A percentile compares a stretch with the other conserved stretches of the same genome.
Conservation (phyloP, 371 early-diverging fungal species). For the Mucor saturninus region DNA sequence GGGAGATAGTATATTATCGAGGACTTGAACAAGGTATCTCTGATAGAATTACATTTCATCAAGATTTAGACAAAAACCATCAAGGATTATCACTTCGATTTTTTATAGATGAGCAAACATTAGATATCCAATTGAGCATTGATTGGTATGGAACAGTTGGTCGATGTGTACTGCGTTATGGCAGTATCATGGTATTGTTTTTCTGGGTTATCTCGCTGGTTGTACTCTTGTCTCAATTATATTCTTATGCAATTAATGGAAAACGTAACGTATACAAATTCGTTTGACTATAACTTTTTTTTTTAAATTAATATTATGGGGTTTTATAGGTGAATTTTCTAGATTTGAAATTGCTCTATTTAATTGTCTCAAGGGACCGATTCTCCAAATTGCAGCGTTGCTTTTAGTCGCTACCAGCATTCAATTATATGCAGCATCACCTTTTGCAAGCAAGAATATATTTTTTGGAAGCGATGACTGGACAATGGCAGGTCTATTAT, state of each 20-base stretch:
- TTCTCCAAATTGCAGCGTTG: slow-evolving; percentile 18
- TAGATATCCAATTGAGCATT: slow-evolving; percentile 49
- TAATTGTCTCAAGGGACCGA: slow-evolving; percentile 12
- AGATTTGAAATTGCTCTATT: slow-evolving; percentile 17
- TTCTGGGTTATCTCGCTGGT: slow-evolving; percentile 49
- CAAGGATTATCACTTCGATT: slow-evolving; percentile 61
- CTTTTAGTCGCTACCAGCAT: slow-evolving; percentile 9
- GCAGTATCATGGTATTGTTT: slow-evolving; percentile 54
- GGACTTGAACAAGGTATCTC: slow-evolving; percentile 59
- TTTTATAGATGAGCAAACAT: slow-evolving; percentile 53
- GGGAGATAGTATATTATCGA: slow-evolving; percentile 60
- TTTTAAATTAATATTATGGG: not conserved
- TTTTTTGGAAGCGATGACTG: slow-evolving; percentile 35
- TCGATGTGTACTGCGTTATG: slow-evolving; percentile 67
- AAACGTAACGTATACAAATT: not conserved
- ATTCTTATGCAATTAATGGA: slow-evolving; percentile 12
- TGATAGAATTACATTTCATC: slow-evolving; percentile 39
- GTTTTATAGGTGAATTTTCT: slow-evolving; percentile 13
- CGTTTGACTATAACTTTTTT: not conserved
- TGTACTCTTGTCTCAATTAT: slow-evolving; percentile 38
- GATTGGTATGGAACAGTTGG: slow-evolving; percentile 73
- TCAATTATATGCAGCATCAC: not conserved
- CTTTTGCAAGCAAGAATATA: slow-evolving; percentile 15
- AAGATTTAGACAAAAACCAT: slow-evolving; percentile 18
- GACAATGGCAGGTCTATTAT: slow-evolving; percentile 31